Percentiles rank a stretch among this genome's conserved stretches.
Evolutionary conservation across 345 rosid genomes (phyloP).

Genomic region (Raphanus raphanistrum): DNA sequence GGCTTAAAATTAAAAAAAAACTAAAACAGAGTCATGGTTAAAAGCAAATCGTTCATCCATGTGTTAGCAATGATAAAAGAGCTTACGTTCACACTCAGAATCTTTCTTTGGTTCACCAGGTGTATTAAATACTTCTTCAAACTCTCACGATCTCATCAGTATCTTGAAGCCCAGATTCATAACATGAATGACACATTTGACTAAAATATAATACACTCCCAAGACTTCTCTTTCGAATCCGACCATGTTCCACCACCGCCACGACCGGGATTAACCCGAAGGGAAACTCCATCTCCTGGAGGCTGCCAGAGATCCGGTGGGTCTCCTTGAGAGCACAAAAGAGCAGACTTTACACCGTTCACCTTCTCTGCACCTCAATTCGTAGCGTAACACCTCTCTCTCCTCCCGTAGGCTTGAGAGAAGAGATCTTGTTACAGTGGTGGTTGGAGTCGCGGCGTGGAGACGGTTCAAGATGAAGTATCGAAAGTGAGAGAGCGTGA

Average conservation of each 20-base stretch:
- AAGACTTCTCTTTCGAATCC: slow-evolving; percentile 61
- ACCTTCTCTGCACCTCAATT: slow-evolving; percentile 7
- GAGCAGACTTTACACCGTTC: slow-evolving; percentile 18
- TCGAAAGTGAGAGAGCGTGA: slow-evolving; percentile 62
- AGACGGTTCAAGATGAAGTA: slow-evolving; percentile 53
- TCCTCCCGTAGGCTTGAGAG: slow-evolving; percentile 64
- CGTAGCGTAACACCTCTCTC: slow-evolving; percentile 30
- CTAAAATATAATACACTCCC: slow-evolving; percentile 61
- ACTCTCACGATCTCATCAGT: no score
- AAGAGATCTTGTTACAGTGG: slow-evolving; percentile 43
- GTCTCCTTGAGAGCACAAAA: slow-evolving; percentile 63
- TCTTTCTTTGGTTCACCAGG: no score
- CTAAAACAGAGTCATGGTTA: no score
- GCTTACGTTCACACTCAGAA: no score
- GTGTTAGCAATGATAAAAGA: no score
- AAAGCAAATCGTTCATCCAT: no score
- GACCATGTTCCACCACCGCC: slow-evolving; percentile 49
- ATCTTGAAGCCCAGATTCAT: no score
- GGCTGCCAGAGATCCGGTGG: slow-evolving; percentile 99
- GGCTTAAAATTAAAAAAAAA: no score
- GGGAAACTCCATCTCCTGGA: slow-evolving; percentile 75
- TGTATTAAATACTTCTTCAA: no score
- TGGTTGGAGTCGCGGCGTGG: slow-evolving; percentile 48
- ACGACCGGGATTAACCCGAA: slow-evolving; percentile 49
- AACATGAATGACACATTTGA: no score